Percentiles rank a stretch among this genome's conserved stretches.
Conservation (phyloP, 805 yeast species). For the Wickerhamiella bombiphila region DNA sequence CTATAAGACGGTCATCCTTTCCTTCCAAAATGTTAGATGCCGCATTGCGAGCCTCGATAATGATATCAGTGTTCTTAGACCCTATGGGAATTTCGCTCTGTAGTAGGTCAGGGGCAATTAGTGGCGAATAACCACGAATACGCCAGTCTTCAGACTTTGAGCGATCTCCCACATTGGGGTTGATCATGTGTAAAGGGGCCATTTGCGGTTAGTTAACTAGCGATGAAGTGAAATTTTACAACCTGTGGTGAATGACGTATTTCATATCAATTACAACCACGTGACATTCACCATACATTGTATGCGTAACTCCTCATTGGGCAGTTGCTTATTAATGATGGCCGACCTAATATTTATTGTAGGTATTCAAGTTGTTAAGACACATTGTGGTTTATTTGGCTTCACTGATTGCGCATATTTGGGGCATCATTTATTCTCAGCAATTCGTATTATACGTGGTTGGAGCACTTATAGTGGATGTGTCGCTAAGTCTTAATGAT, state of each 20-base stretch:
- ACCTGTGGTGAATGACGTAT: not conserved
- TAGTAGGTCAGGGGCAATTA: constrained; percentile 85
- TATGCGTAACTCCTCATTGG: too few relatives aligned
- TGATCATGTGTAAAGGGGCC: constrained; percentile 17
- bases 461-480: too few relatives aligned
- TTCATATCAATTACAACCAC: not conserved
- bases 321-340: too few relatives aligned
- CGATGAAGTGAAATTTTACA: not conserved
- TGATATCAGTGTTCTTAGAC: constrained; percentile 42
- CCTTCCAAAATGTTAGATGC: constrained; percentile 64
- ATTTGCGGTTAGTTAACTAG: too few relatives aligned
- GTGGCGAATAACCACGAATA: constrained; percentile 80
- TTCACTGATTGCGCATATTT: too few relatives aligned
- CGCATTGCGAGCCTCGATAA: constrained; percentile 61
- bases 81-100: constrained; percentile 73
- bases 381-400: too few relatives aligned
- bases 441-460: too few relatives aligned
- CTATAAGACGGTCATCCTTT: constrained; percentile 70
- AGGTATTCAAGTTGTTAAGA: too few relatives aligned
- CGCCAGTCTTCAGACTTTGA: constrained; percentile 19
- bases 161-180: constrained; percentile 18
- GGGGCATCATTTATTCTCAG: too few relatives aligned
- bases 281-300: too few relatives aligned
- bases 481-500: too few relatives aligned
- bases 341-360: too few relatives aligned